A percentile compares a stretch with the other conserved stretches of the same genome.
phyloP scores from a whole-genome alignment of 306 rosid genomes.

The Pyrus betulifolia region DNA sequence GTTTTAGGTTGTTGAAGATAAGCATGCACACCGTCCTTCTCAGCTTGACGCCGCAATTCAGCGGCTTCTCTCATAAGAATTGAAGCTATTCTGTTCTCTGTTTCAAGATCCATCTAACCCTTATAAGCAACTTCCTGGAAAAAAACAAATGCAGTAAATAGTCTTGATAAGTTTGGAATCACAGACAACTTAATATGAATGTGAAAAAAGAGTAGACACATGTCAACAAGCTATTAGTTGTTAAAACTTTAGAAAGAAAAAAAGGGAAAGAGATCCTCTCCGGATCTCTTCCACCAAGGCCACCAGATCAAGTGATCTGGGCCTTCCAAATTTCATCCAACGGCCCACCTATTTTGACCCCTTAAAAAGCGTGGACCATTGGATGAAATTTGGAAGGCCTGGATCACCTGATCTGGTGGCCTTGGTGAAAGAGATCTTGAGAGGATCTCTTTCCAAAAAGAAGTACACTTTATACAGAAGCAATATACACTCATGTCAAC shows the following conservation, averaged over 20 bases:
- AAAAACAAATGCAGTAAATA: background rate
- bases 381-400: too few relatives aligned
- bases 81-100: constrained; percentile 79
- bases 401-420: too few relatives aligned
- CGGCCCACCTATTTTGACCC: too few relatives aligned
- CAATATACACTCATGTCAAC: too few relatives aligned
- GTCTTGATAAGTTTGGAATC: background rate
- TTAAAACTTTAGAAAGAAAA: background rate
- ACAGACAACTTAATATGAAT: background rate
- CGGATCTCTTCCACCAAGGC: too few relatives aligned
- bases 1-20: constrained; percentile 56
- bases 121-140: constrained; percentile 4
- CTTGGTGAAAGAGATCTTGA: too few relatives aligned
- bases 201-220: background rate
- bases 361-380: too few relatives aligned
- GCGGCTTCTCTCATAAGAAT: constrained; percentile 92
- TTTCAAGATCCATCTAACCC: constrained; percentile 64
- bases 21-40: constrained; percentile 74
- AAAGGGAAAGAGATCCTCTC: too few relatives aligned
- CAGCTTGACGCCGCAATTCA: constrained; percentile 70
- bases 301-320: too few relatives aligned
- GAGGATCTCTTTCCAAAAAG: too few relatives aligned
- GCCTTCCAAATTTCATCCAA: too few relatives aligned
- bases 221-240: background rate
- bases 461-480: background rate